phyloP scores from a whole-genome alignment of 2,329 filamentous ascomycete species.

The Fusarium subtropicale region DNA sequence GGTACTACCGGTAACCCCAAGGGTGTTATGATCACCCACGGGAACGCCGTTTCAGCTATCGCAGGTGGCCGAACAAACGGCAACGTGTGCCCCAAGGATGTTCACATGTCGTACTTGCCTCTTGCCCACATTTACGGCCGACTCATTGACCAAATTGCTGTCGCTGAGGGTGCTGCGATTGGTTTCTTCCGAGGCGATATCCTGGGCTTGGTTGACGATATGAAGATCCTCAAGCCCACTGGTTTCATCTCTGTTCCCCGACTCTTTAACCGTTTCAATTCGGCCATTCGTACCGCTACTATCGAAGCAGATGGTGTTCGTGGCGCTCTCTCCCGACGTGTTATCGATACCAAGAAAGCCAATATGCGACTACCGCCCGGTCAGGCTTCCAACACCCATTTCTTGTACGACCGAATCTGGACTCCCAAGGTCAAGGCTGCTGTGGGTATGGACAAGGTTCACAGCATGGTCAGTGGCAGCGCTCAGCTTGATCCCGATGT shows the following conservation, averaged over 20 bases:
- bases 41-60: conserved; percentile 80
- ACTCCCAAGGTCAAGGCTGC: conserved; percentile 86
- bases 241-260: conserved; percentile 89
- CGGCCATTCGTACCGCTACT: conserved; percentile 82
- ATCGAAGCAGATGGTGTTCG: conserved; percentile 82
- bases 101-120: conserved; percentile 87
- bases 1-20: conserved; percentile 87
- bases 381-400: conserved; percentile 82
- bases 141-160: conserved; percentile 79
- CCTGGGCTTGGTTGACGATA: conserved; percentile 84
- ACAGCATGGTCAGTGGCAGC: conserved; percentile 85
- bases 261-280: conserved; percentile 90
- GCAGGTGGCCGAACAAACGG: conserved; percentile 68
- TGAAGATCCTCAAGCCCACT: conserved; percentile 87
- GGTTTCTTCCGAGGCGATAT: conserved; percentile 97
- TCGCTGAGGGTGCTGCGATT: conserved; percentile 78
- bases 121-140: conserved; percentile 95
- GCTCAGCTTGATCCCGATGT: conserved; percentile 90
- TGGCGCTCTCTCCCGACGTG: conserved; percentile 82
- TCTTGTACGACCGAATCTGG: conserved; percentile 89
- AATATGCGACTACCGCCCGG: conserved; percentile 77
- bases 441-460: conserved; percentile 80
- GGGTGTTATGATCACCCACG: conserved; percentile 85
- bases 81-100: conserved; percentile 65
- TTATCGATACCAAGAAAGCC: conserved; percentile 83